phyloP scores from a whole-genome alignment of 805 yeast genomes.

The Geotrichum ghanense region DNA sequence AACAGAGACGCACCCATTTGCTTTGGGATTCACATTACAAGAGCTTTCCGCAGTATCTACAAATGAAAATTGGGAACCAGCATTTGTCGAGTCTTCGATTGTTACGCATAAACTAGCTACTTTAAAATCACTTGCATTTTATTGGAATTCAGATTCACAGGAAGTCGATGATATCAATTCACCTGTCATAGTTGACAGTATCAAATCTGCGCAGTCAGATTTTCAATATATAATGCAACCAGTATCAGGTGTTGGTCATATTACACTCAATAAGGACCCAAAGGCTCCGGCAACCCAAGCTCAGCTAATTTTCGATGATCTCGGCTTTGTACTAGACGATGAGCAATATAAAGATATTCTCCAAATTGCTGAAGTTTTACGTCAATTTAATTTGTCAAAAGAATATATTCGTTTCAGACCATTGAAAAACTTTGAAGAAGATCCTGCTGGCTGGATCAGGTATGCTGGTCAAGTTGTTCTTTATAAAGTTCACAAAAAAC shows the following conservation, averaged over 20 bases:
- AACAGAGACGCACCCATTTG: constrained; percentile 61
- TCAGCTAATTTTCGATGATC: constrained; percentile 73
- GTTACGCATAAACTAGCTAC: constrained; percentile 69
- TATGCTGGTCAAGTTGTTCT: constrained; percentile 71
- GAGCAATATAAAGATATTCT: constrained; percentile 74
- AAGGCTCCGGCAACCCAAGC: constrained; percentile 44
- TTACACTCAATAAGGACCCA: constrained; percentile 59
- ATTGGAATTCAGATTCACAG: constrained; percentile 65
- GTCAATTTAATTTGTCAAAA: constrained; percentile 64
- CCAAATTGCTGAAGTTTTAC: constrained; percentile 71
- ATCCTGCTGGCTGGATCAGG: constrained; percentile 70
- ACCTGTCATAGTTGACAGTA: neutral
- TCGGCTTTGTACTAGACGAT: constrained; percentile 76
- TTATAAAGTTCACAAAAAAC: constrained; percentile 70
- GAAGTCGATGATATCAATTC: constrained; percentile 18
- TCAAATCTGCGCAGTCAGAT: neutral
- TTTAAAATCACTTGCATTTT: constrained; percentile 61
- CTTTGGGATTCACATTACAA: constrained; percentile 70
- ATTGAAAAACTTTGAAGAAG: constrained; percentile 34
- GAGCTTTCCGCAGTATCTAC: constrained; percentile 91
- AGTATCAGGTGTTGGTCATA: constrained; percentile 76
- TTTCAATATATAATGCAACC: constrained; percentile 54
- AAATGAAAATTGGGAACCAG: constrained; percentile 73
- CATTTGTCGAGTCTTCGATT: constrained; percentile 58
- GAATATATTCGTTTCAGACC: constrained; percentile 70